phyloP scores from a whole-genome alignment of 1,139 yeast species.

The Magnusiomyces tetraspermus region DNA sequence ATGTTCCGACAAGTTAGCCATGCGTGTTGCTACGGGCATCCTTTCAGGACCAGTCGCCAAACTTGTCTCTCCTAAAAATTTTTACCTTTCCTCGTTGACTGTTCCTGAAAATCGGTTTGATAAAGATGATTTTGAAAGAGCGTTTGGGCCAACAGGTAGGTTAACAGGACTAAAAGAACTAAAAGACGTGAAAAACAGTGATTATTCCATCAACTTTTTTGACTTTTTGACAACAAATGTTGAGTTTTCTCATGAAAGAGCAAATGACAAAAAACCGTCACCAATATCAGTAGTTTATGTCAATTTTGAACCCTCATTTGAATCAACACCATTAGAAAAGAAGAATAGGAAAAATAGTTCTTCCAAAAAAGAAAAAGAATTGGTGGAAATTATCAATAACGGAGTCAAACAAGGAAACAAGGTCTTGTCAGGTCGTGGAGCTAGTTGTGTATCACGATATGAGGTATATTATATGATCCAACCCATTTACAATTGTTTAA shows the following conservation, averaged over 20 bases:
- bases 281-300: slow-evolving; percentile 21
- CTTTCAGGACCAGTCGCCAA: slow-evolving; percentile 42
- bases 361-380: no score
- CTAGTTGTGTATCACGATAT: slow-evolving; percentile 22
- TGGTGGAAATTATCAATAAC: slow-evolving; percentile 25
- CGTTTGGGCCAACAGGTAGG: slow-evolving; percentile 22
- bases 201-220: slow-evolving; percentile 8
- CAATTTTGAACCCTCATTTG: neutral
- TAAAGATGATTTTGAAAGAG: slow-evolving; percentile 38
- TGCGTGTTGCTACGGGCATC: slow-evolving; percentile 55
- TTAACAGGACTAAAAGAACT: slow-evolving; percentile 3
- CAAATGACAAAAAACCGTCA: slow-evolving; percentile 18
- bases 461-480: slow-evolving; percentile 12
- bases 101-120: slow-evolving; percentile 37
- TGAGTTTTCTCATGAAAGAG: slow-evolving; percentile 2
- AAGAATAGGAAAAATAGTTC: neutral
- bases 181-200: neutral
- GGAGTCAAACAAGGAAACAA: slow-evolving; percentile 32
- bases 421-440: slow-evolving; percentile 21
- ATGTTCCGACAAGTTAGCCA: slow-evolving; percentile 73
- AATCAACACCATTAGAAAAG: no score
- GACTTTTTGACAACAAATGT: slow-evolving; percentile 5
- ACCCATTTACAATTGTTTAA: slow-evolving; percentile 6
- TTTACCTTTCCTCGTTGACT: slow-evolving; percentile 47
- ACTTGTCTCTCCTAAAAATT: slow-evolving; percentile 32